A percentile compares a stretch with the other conserved stretches of the same genome.
Conservation (phyloP, 2,329 filamentous ascomycete species). For the Zasmidium cellare region DNA sequence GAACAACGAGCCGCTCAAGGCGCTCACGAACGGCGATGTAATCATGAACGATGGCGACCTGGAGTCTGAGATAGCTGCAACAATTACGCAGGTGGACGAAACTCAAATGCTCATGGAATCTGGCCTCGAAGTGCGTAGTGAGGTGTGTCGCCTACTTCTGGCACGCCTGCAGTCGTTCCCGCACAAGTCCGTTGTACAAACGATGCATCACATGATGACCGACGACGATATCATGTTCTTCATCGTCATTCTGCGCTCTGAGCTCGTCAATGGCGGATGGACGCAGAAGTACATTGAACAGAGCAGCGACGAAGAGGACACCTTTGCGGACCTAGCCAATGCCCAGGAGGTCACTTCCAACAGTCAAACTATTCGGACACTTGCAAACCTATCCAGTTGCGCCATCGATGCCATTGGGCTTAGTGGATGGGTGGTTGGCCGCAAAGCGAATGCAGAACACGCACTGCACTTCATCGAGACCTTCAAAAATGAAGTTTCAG, state of each 20-base stretch:
- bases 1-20: conserved; percentile 7
- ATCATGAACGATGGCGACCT: conserved; percentile 24
- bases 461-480: conserved; percentile 64
- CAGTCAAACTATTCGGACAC: conserved; percentile 68
- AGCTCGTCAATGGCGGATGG: conserved; percentile 75
- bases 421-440: conserved; percentile 71
- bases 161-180: conserved; percentile 69
- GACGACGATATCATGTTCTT: conserved; percentile 70
- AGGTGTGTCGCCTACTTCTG: conserved; percentile 67
- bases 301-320: conserved; percentile 47
- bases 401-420: conserved; percentile 75
- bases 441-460: conserved; percentile 52
- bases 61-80: conserved; percentile 38
- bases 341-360: conserved; percentile 54
- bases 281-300: conserved; percentile 68
- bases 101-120: conserved; percentile 68
- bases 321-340: conserved; percentile 64
- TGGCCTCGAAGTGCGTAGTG: conserved; percentile 62
- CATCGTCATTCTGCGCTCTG: conserved; percentile 70
- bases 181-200: conserved; percentile 58
- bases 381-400: conserved; percentile 69
- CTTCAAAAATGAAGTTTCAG: conserved; percentile 68
- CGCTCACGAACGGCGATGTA: conserved; percentile 49
- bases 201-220: conserved; percentile 63
- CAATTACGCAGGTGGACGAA: conserved; percentile 60